These are phyloP conservation scores for Nemania serpens DNA, from an alignment of 2,329 filamentous ascomycete species.

Conservation along the genomic window DNA sequence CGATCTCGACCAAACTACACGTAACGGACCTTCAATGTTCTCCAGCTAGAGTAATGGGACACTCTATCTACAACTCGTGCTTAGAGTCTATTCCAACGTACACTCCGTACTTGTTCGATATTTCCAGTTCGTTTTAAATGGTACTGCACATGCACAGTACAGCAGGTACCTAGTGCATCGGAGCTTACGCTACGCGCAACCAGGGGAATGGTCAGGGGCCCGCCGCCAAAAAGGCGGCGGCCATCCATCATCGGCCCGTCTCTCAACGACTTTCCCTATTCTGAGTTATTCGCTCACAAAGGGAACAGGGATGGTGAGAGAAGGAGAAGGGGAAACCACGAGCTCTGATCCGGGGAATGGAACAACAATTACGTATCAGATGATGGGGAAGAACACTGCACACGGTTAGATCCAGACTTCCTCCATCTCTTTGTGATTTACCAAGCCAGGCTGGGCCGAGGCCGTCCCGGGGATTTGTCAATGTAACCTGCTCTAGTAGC, in stretches of 20 bases:
- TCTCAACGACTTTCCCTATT: constrained; percentile 20
- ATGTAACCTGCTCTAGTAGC: constrained; percentile 5
- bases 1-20: no score
- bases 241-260: constrained; percentile 26
- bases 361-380: constrained; percentile 5
- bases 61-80: no score
- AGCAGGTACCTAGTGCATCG: no score
- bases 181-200: neutral
- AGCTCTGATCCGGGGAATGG: no score
- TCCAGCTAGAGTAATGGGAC: no score
- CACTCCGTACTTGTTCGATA: no score
- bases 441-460: neutral
- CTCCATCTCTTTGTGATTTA: neutral
- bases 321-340: neutral
- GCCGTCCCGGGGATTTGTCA: constrained; percentile 10
- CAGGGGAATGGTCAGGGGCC: constrained; percentile 1
- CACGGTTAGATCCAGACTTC: neutral
- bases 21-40: no score
- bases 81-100: no score
- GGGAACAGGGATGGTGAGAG: constrained; percentile 1
- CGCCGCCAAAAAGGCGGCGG: constrained; percentile 13
- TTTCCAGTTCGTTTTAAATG: no score
- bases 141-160: no score
- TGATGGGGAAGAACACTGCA: constrained; percentile 1
- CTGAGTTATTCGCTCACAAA: neutral